Conservation (phyloP, 352 stramenopile genomes). For the Phytophthora uliginosa region DNA sequence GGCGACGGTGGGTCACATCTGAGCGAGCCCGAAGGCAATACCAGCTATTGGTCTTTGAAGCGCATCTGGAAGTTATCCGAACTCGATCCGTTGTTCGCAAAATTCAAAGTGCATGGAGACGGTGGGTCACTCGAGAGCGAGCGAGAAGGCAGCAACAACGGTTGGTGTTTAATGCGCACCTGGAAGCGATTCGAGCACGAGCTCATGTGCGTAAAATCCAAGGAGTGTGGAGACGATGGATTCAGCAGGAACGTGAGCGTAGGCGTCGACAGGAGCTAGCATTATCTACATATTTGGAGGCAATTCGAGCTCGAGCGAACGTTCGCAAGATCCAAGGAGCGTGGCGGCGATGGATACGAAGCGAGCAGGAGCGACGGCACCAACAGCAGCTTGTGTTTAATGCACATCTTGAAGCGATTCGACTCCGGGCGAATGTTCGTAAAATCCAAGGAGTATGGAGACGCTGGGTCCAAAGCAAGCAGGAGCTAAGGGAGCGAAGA, state of each 20-base stretch:
- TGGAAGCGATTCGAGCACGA: slow-evolving; percentile 15
- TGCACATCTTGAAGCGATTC: not conserved
- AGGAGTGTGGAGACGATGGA: slow-evolving; percentile 17
- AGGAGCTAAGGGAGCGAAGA: slow-evolving; percentile 4
- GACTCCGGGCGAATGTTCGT: not conserved
- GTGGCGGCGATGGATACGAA: slow-evolving; percentile 18
- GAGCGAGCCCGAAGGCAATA: slow-evolving; percentile 12
- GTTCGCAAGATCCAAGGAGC: slow-evolving; percentile 17
- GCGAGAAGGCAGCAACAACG: slow-evolving; percentile 5
- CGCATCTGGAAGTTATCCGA: slow-evolving; percentile 8
- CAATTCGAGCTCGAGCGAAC: slow-evolving; percentile 3
- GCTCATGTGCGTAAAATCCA: slow-evolving; percentile 30
- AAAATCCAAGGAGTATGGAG: slow-evolving; percentile 17
- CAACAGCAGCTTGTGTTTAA: slow-evolving; percentile 11
- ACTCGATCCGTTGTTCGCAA: slow-evolving; percentile 15
- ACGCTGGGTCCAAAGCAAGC: not conserved
- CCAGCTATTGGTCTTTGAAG: slow-evolving; percentile 4
- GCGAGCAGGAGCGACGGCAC: not conserved
- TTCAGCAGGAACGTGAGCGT: slow-evolving; percentile 2
- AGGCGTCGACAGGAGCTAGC: slow-evolving; percentile 8
- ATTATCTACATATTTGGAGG: slow-evolving; percentile 6
- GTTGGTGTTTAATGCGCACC: not conserved
- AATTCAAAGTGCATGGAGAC: slow-evolving; percentile 37
- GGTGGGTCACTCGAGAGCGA: slow-evolving; percentile 20
- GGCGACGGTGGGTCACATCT: slow-evolving; percentile 2